These are phyloP conservation scores for Aspergillus aculeatinus DNA, from an alignment of 2,329 filamentous ascomycete species.

Conservation along the genomic window DNA sequence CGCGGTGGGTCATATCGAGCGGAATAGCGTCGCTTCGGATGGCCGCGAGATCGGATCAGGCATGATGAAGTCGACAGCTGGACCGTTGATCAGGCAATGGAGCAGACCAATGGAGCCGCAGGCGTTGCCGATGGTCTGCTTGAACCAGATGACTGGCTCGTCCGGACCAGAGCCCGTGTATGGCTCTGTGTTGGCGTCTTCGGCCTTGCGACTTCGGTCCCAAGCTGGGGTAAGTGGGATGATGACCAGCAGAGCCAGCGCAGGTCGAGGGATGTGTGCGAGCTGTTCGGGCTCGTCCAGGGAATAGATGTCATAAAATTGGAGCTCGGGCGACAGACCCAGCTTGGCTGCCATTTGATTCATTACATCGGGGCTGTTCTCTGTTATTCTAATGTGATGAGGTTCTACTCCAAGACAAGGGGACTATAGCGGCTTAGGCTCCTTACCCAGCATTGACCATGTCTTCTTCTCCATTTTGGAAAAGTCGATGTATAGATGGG, in stretches of 20 bases:
- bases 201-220: conserved; percentile 2
- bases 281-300: conserved; percentile 1
- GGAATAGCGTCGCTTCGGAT: conserved; percentile 47
- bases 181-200: conserved; percentile 1
- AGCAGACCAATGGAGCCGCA: conserved; percentile 60
- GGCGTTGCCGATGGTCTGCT: conserved; percentile 58
- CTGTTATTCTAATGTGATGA: not conserved
- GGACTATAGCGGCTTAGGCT: not conserved
- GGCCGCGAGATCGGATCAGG: conserved; percentile 46
- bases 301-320: conserved; percentile 15
- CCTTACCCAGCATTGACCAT: conserved; percentile 10
- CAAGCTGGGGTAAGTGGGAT: conserved; percentile 9
- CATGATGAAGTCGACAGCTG: conserved; percentile 40
- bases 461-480: conserved; percentile 6
- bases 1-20: conserved; percentile 48
- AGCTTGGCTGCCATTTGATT: conserved; percentile 11
- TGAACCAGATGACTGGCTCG: conserved; percentile 60
- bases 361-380: conserved; percentile 18
- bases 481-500: not conserved
- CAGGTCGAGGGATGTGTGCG: conserved; percentile 7
- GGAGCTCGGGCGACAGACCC: conserved; percentile 4
- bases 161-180: conserved; percentile 50
- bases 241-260: conserved; percentile 7
- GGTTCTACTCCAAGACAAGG: not conserved
- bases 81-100: conserved; percentile 55